Conservation (phyloP, 2,329 filamentous ascomycete species). For the Davidsoniella australis region DNA sequence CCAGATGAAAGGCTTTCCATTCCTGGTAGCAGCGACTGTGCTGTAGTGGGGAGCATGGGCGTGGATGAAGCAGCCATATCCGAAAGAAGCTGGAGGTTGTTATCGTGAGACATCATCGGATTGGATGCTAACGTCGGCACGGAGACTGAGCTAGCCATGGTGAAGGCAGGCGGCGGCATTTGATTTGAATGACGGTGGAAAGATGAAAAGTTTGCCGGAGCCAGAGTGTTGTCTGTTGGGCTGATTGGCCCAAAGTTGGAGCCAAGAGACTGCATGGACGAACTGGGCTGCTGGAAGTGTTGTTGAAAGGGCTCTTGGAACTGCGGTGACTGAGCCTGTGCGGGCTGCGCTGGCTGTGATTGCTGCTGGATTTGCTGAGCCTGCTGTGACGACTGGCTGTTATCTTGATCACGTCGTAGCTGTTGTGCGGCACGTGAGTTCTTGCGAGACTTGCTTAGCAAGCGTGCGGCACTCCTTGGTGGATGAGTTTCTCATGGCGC, state of each 20-base stretch:
- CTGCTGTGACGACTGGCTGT: background rate
- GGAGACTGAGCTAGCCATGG: slow-evolving; percentile 3
- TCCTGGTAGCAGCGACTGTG: slow-evolving; percentile 4
- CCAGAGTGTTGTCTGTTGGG: background rate
- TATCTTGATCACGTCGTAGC: background rate
- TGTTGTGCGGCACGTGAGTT: slow-evolving; percentile 26
- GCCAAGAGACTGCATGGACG: background rate
- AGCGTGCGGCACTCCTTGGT: slow-evolving; percentile 28
- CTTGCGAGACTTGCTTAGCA: slow-evolving; percentile 24
- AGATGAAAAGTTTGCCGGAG: background rate
- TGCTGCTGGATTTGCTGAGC: background rate
- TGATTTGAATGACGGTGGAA: background rate
- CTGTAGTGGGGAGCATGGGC: background rate
- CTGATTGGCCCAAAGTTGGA: background rate
- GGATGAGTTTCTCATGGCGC: slow-evolving; percentile 46
- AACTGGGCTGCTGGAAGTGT: background rate
- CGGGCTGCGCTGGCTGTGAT: background rate
- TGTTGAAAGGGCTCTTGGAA: background rate
- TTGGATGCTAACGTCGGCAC: slow-evolving; percentile 4
- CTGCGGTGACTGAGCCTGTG: background rate
- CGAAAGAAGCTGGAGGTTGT: slow-evolving; percentile 6
- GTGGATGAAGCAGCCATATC: slow-evolving; percentile 7
- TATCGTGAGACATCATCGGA: slow-evolving; percentile 1
- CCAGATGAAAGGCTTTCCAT: slow-evolving; percentile 2
- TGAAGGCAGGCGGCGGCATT: slow-evolving; percentile 2